A percentile compares a stretch with the other conserved stretches of the same genome.
Evolutionary conservation across 2,329 filamentous ascomycete species (phyloP).

Genomic region (Alternaria burnsii): DNA sequence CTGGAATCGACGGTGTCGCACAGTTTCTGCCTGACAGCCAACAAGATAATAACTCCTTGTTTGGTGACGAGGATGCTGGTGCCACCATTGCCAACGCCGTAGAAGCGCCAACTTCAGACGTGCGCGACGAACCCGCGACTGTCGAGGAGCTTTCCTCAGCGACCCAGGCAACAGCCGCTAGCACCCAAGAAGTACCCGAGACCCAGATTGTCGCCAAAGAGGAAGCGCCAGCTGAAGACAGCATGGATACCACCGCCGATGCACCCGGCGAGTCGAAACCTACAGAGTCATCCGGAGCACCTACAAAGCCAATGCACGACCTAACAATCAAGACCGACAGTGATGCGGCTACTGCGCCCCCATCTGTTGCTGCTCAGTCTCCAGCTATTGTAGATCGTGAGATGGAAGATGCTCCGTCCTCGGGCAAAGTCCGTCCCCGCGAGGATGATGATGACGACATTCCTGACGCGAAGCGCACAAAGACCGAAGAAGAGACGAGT

Average conservation of each 20-base stretch:
- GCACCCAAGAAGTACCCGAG: slow-evolving; percentile 43
- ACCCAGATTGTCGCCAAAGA: slow-evolving; percentile 33
- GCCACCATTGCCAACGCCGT: slow-evolving; percentile 50
- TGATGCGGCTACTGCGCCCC: slow-evolving; percentile 19
- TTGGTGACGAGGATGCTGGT: slow-evolving; percentile 41
- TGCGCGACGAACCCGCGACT: slow-evolving; percentile 40
- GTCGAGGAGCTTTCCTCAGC: slow-evolving; percentile 23
- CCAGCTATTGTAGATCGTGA: slow-evolving; percentile 42
- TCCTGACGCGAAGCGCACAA: slow-evolving; percentile 81
- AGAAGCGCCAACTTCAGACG: slow-evolving; percentile 52
- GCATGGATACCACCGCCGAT: slow-evolving; percentile 40
- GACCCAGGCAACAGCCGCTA: slow-evolving; percentile 30
- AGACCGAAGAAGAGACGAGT: slow-evolving; percentile 64
- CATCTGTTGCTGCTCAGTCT: slow-evolving; percentile 30
- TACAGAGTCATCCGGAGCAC: slow-evolving; percentile 27
- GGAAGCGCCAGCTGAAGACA: slow-evolving; percentile 28
- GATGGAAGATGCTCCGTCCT: slow-evolving; percentile 51
- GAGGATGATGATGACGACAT: slow-evolving; percentile 63
- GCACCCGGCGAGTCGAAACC: slow-evolving; percentile 22
- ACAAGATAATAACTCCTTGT: slow-evolving; percentile 52
- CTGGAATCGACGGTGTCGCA: slow-evolving; percentile 55
- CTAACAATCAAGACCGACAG: slow-evolving; percentile 40
- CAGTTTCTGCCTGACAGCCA: slow-evolving; percentile 55
- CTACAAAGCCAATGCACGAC: slow-evolving; percentile 47
- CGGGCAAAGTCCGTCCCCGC: slow-evolving; percentile 70